Evolutionary conservation across 164 flowering plant species (phyloP), one percentile per base, ranked within the genome.

Genomic region (Kalanchoe fedtschenkoi): DNA sequence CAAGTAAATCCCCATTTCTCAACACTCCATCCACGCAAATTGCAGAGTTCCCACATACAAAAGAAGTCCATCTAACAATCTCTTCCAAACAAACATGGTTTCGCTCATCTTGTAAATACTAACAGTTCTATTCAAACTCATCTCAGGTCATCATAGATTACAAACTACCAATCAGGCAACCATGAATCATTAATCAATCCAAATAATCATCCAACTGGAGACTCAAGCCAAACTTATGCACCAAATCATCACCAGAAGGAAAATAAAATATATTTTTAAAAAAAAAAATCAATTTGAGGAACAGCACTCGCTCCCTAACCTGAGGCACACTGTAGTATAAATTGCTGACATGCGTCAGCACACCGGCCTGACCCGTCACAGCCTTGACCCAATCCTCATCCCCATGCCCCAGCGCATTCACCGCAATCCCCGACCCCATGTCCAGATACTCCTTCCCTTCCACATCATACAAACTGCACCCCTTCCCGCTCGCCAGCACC

Each of bases 391-490:
- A 92, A 55, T 89, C 91, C 6, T 78, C 79, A 66, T 92, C 91
- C 21, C 85, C 78, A 75, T 92, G 95, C 11, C 98, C 98, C 21
- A 92, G 83, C 0, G 96, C 86, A 73, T 92, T 89, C 47, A 89
- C 98, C 0, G 95, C 97, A 46, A 93, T 89, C 53, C 98, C 97
- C 0, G 96, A 67, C 3, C 79, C 69, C 81, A 86, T 42, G 70
- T 93, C 98, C 77, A 93, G 69, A 75, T 88, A 93, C 72, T 89
- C 96, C 65, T 72, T 60, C 74, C 98, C 97, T 30, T 93, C 96
- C 14, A 72, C 68, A 74, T 88, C 98, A 38, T 69, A 82, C 78
- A 93, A 70, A 65, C 79, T 86, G 74, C 97, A 93, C 0, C 98
- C 96, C 54, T 77, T 83, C 33, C 98, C 98, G 58, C 84, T 79